Evolutionary conservation across 805 yeast species (phyloP).

Genomic region (Yarrowia keelungensis): DNA sequence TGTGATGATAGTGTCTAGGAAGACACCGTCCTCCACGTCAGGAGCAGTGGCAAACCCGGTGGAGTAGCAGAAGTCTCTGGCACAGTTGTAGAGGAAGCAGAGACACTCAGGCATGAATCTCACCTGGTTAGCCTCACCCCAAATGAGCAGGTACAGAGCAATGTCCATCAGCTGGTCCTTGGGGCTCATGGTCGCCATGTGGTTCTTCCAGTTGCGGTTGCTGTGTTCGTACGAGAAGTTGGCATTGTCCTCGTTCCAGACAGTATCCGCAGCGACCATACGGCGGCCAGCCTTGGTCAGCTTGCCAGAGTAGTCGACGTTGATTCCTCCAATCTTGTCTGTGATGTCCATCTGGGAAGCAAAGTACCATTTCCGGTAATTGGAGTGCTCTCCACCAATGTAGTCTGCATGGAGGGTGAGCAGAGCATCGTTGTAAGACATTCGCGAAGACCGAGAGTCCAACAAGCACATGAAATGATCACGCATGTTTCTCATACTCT

Average conservation of each 20-base stretch:
- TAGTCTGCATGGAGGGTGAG: constrained; percentile 73
- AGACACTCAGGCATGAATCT: constrained; percentile 90
- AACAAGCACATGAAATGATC: constrained; percentile 66
- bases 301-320: constrained; percentile 43
- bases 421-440: constrained; percentile 63
- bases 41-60: constrained; percentile 47
- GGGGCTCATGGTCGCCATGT: constrained; percentile 59
- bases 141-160: constrained; percentile 71
- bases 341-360: constrained; percentile 72
- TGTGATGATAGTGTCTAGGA: constrained; percentile 70
- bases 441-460: constrained; percentile 73
- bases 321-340: constrained; percentile 49
- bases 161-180: constrained; percentile 67
- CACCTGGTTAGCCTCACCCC: constrained; percentile 91
- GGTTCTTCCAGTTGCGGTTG: constrained; percentile 53
- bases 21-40: constrained; percentile 48
- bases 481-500: constrained; percentile 69
- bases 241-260: constrained; percentile 50
- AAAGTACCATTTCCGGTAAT: constrained; percentile 78
- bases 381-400: constrained; percentile 73
- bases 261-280: constrained; percentile 35
- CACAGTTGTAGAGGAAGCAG: constrained; percentile 83
- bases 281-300: constrained; percentile 40
- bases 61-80: constrained; percentile 68
- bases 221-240: constrained; percentile 63